These are phyloP conservation scores for Coemansia sp. DNA, from an alignment of 192 early-diverging fungal species.

Conservation along the genomic window DNA sequence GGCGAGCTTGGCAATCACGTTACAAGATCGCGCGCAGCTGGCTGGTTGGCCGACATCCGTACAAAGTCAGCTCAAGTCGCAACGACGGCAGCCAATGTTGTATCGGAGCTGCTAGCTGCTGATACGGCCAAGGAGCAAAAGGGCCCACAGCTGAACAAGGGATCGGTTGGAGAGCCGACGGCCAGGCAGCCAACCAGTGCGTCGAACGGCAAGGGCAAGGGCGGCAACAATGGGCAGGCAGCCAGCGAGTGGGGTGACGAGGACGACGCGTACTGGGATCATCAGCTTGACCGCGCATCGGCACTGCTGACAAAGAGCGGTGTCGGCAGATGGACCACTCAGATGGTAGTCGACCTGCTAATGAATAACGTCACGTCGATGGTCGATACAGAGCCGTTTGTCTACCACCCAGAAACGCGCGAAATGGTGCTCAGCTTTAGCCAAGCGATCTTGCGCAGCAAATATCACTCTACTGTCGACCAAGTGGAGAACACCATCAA, in stretches of 20 bases:
- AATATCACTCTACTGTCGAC: constrained; percentile 88
- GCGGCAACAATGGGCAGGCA: neutral
- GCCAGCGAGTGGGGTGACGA: constrained; percentile 43
- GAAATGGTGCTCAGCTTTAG: constrained; percentile 79
- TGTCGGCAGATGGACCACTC: constrained; percentile 86
- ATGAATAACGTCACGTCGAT: constrained; percentile 78
- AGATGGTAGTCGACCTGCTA: constrained; percentile 88
- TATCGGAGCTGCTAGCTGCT: constrained; percentile 40
- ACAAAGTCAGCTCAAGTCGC: constrained; percentile 32
- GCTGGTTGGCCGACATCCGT: constrained; percentile 43
- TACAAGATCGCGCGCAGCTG: constrained; percentile 49
- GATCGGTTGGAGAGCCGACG: neutral
- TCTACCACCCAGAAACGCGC: constrained; percentile 79
- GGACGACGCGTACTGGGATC: constrained; percentile 72
- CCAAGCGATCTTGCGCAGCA: constrained; percentile 79
- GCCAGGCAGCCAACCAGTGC: neutral
- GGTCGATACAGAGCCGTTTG: constrained; percentile 80
- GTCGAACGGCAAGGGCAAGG: constrained; percentile 2
- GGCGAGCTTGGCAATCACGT: constrained; percentile 66
- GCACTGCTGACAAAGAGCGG: constrained; percentile 92
- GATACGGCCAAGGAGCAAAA: constrained; percentile 51
- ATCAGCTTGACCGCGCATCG: constrained; percentile 78
- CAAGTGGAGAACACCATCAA: constrained; percentile 99
- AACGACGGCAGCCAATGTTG: constrained; percentile 27
- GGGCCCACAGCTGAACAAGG: constrained; percentile 32